Evolutionary conservation across 495 filamentous ascomycete species (phyloP).

Genomic region (Friedmanniomyces simplex): DNA sequence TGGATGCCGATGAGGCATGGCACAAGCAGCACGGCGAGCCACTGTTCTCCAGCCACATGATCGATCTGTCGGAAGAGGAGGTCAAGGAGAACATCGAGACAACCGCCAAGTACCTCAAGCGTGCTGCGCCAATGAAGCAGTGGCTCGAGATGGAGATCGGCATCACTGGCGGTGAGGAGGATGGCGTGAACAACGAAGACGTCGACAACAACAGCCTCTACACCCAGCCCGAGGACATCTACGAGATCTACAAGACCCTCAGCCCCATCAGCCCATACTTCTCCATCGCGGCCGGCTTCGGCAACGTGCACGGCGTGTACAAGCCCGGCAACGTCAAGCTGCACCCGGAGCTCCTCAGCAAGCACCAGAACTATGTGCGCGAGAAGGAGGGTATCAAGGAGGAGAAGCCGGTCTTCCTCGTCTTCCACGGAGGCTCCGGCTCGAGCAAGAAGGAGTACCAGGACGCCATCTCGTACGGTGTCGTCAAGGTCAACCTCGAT

Average conservation of each 20-base stretch:
- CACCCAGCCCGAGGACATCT: conserved; percentile 62
- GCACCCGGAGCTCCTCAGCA: conserved; percentile 82
- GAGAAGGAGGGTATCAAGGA: conserved; percentile 55
- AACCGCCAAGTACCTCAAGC: conserved; percentile 81
- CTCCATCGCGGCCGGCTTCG: conserved; percentile 95
- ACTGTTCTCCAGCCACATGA: conserved; percentile 95
- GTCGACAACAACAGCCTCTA: conserved; percentile 95
- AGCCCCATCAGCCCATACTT: conserved; percentile 77
- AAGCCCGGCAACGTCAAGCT: conserved; percentile 96
- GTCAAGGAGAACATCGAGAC: conserved; percentile 84
- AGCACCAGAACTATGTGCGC: conserved; percentile 87
- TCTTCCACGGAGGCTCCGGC: conserved; percentile 97
- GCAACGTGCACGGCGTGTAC: conserved; percentile 99
- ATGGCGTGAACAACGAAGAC: conserved; percentile 76
- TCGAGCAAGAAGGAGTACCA: conserved; percentile 78
- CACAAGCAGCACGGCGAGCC: conserved; percentile 88
- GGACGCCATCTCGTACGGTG: conserved; percentile 80
- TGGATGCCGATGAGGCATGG: conserved; percentile 82
- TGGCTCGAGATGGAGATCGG: conserved; percentile 99
- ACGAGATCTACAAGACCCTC: conserved; percentile 29
- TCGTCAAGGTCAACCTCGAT: conserved; percentile 96
- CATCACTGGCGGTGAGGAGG: conserved; percentile 92
- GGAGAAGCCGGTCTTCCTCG: conserved; percentile 92
- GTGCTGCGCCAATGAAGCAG: conserved; percentile 88
- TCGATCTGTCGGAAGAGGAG: conserved; percentile 83